Conservation (phyloP, 2,329 filamentous ascomycete genomes). For the Blastomyces parvus region DNA sequence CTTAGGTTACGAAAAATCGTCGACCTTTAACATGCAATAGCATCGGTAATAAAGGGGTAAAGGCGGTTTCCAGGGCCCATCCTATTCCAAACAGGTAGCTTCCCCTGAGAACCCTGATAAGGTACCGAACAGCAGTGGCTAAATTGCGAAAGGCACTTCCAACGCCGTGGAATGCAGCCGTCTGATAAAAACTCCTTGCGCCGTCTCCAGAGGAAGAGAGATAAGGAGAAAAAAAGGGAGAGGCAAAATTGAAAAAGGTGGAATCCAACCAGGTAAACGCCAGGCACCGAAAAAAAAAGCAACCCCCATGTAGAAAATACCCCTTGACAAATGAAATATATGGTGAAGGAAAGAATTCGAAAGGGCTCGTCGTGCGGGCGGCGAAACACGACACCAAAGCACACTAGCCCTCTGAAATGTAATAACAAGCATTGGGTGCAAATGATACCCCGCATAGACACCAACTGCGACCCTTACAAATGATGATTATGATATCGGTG, state of each 20-base stretch:
- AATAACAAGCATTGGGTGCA: neutral
- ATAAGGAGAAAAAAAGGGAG: neutral
- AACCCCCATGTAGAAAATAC: neutral
- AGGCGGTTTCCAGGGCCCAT: neutral
- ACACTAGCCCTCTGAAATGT: neutral
- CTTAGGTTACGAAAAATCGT: neutral
- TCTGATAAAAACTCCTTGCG: conserved; percentile 1
- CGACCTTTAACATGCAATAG: neutral
- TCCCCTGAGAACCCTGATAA: conserved; percentile 21
- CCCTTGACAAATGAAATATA: neutral
- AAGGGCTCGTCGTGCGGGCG: neutral
- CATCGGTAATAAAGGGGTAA: neutral
- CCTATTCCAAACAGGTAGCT: neutral
- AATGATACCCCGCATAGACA: no score
- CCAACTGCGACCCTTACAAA: neutral
- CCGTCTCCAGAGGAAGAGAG: neutral
- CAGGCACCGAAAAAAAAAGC: neutral
- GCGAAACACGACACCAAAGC: neutral
- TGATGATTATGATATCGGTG: neutral
- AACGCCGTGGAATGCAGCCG: conserved; percentile 2
- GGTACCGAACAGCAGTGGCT: neutral
- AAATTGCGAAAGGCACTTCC: neutral
- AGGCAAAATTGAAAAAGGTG: neutral
- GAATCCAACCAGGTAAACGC: neutral
- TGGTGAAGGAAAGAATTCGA: neutral